Evolutionary conservation across 1,284 basidiomycete genomes (phyloP).

Genomic region (Cutaneotrichosporon spelunceum): DNA sequence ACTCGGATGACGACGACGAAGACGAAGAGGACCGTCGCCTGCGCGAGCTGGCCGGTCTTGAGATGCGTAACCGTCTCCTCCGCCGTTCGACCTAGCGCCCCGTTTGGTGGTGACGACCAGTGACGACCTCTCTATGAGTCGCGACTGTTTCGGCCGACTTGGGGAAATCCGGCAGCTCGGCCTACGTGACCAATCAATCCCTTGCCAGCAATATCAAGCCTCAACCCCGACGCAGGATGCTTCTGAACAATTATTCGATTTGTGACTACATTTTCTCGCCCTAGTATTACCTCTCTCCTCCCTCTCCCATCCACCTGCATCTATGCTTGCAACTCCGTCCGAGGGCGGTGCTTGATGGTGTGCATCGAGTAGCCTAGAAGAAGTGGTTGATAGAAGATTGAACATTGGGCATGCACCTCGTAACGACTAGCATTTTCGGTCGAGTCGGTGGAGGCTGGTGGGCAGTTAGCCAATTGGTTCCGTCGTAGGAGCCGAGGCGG

Average conservation of each 20-base stretch:
- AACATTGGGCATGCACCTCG: slow-evolving; percentile 6
- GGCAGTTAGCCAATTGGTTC: neutral
- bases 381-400: slow-evolving; percentile 1
- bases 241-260: neutral
- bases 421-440: slow-evolving; percentile 5
- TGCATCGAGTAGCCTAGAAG: neutral
- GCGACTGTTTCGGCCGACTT: slow-evolving; percentile 1
- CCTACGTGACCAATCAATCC: neutral
- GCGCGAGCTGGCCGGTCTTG: slow-evolving; percentile 34
- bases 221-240: neutral
- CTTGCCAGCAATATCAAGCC: neutral
- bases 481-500: neutral
- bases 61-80: slow-evolving; percentile 15
- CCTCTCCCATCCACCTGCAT: neutral
- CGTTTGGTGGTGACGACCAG: no score
- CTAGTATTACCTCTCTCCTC: neutral
- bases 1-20: slow-evolving; percentile 23
- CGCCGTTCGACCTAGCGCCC: slow-evolving; percentile 6
- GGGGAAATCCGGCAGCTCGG: neutral
- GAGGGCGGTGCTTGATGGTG: neutral
- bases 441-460: slow-evolving; percentile 1
- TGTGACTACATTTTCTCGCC: neutral
- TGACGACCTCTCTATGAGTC: neutral
- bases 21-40: slow-evolving; percentile 33
- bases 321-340: neutral